phyloP scores from a whole-genome alignment of 257 asterid species.

The Henckelia pumila region DNA sequence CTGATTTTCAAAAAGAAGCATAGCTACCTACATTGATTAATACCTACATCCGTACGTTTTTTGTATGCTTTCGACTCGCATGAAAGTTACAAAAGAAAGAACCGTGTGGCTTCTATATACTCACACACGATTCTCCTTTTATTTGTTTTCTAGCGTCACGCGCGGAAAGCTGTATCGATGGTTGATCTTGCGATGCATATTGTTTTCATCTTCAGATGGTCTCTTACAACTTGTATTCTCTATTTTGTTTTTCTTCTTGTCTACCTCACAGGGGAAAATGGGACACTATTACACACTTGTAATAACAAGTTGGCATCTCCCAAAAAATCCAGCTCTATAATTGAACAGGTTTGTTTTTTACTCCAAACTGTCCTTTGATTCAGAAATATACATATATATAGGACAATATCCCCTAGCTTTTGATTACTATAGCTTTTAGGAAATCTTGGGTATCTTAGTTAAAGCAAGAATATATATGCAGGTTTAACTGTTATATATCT shows the following conservation, averaged over 20 bases:
- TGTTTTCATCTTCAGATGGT: slow-evolving; percentile 20
- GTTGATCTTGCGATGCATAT: slow-evolving; percentile 19
- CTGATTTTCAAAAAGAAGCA: too few species aligned
- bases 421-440: too few species aligned
- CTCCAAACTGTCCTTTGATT: slow-evolving; percentile 3
- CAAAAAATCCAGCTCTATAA: slow-evolving; percentile 51
- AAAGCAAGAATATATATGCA: too few species aligned
- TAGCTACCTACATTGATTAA: too few species aligned
- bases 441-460: not conserved
- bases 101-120: not conserved
- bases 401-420: not conserved
- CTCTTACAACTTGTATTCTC: slow-evolving; percentile 35
- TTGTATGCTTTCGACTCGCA: not conserved
- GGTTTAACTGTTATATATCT: not conserved
- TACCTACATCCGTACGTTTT: not conserved
- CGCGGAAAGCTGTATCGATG: slow-evolving; percentile 13
- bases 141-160: slow-evolving; percentile 23
- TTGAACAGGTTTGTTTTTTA: slow-evolving; percentile 53
- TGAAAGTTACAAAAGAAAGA: slow-evolving; percentile 20
- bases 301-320: slow-evolving; percentile 75
- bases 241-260: slow-evolving; percentile 36
- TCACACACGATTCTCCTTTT: slow-evolving; percentile 15
- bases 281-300: slow-evolving; percentile 53
- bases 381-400: not conserved
- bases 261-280: slow-evolving; percentile 53